Evolutionary conservation across 306 rosid genomes (phyloP), one percentile per base, ranked within the genome.

Genomic region (Malus domestica): DNA sequence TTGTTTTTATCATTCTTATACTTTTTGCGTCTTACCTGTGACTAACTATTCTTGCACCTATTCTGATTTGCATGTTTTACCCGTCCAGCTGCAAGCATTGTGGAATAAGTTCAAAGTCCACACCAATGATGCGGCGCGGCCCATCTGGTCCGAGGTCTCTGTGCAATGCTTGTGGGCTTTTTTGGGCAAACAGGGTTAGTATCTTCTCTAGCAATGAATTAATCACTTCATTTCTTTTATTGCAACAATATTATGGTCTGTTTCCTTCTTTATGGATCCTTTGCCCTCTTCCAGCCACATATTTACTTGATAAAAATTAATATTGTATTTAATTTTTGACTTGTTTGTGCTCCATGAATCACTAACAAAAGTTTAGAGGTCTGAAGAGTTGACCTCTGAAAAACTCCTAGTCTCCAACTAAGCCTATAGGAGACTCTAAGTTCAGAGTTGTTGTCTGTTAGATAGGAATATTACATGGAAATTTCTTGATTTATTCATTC

Each of bases 51-150:
- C 14, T 20, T 69, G 32, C 4, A 18, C 38, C 51, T 40, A 12
- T 51, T 54, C 12, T 30, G 27, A 49, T 23, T 67, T 73, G 81
- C 29, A 25, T 68, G 62, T 70, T 67, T 60, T 79, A 67, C 71
- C 71, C 81, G 45, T 86, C 79, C 82, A 93, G 98, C 79, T 93
- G 98, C 71, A 87, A 88, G 1, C 95, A 93, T 64, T 93, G 98
- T 44, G 97, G 98, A 85, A 86, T 70, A 86, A 93, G 97, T 82
- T 91, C 97, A 46, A 91, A 89, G 83, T 79, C 84, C 66, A 93
- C 98, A 57, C 98, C 98, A 68, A 93, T 93, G 98, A 93, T 93
- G 98, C 92, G 98, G 82, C 92, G 97, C 22, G 98, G 98, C 27
- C 98, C 98, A 60, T 75, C 92, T 80, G 98, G 98, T 69, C 97